Conservation (phyloP, 2,329 filamentous ascomycete genomes). For the Colletotrichum caudatum region DNA sequence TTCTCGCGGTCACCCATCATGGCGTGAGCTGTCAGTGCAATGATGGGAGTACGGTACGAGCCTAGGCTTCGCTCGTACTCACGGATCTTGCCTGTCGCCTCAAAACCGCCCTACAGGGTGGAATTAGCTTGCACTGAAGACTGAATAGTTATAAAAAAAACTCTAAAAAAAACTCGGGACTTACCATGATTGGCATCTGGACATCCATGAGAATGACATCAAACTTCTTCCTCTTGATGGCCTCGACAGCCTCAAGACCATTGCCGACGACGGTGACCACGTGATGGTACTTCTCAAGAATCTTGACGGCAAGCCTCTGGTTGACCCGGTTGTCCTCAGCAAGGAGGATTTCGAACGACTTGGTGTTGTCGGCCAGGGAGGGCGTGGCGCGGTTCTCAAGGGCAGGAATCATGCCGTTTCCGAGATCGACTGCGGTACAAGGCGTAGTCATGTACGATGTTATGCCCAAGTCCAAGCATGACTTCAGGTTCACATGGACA, state of each 20-base stretch:
- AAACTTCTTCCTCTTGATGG: conserved; percentile 91
- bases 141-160: conserved; percentile 35
- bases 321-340: conserved; percentile 99
- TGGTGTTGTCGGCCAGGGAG: conserved; percentile 90
- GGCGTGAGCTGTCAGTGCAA: conserved; percentile 95
- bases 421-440: conserved; percentile 91
- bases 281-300: conserved; percentile 96
- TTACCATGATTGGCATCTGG: conserved; percentile 99
- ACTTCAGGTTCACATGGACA: conserved; percentile 92
- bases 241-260: conserved; percentile 90
- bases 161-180: too few relatives aligned
- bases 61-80: conserved; percentile 90
- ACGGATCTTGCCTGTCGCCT: conserved; percentile 95
- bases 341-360: conserved; percentile 93
- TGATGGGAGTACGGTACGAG: conserved; percentile 89
- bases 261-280: conserved; percentile 94
- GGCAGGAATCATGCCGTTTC: conserved; percentile 95
- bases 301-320: conserved; percentile 94
- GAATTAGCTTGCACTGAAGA: conserved; percentile 36
- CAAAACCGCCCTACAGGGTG: conserved; percentile 82
- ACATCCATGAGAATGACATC: conserved; percentile 99
- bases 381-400: conserved; percentile 93
- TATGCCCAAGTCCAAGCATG: conserved; percentile 92
- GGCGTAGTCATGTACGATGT: conserved; percentile 99
- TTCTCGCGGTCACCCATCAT: conserved; percentile 99